These are phyloP conservation scores for Barnettozyma botsteinii DNA, from an alignment of 805 yeast genomes.

Conservation along the genomic window DNA sequence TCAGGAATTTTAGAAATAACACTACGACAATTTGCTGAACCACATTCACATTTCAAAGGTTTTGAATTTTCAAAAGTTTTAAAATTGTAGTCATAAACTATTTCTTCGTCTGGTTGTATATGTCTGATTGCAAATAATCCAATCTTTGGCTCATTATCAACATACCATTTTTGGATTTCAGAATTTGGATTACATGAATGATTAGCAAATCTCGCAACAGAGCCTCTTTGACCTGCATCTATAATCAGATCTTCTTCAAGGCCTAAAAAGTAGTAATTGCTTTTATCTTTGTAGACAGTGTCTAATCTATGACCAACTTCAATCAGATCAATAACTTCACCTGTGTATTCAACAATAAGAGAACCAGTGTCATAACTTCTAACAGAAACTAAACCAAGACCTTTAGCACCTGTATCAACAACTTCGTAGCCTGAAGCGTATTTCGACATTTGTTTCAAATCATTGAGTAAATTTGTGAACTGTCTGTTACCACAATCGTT, in stretches of 20 bases:
- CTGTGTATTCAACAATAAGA: constrained; percentile 43
- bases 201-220: constrained; percentile 44
- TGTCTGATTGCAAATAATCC: constrained; percentile 39
- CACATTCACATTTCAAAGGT: constrained; percentile 42
- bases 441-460: constrained; percentile 8
- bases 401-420: constrained; percentile 31
- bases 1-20: constrained; percentile 30
- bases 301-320: constrained; percentile 34
- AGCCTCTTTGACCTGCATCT: constrained; percentile 40
- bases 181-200: constrained; percentile 46
- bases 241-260: constrained; percentile 38
- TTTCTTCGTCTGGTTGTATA: constrained; percentile 37
- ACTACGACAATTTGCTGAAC: constrained; percentile 36
- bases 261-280: constrained; percentile 36
- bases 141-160: constrained; percentile 38
- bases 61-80: constrained; percentile 38
- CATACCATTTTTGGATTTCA: constrained; percentile 44
- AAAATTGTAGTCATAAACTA: constrained; percentile 45
- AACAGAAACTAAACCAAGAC: constrained; percentile 38
- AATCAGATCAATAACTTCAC: constrained; percentile 39
- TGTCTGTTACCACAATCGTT: constrained; percentile 35
- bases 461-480: constrained; percentile 23
- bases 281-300: constrained; percentile 28
- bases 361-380: constrained; percentile 32
- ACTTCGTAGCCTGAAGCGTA: constrained; percentile 30